Evolutionary conservation across 495 filamentous ascomycete species (phyloP).

Genomic region (Neurospora africana): DNA sequence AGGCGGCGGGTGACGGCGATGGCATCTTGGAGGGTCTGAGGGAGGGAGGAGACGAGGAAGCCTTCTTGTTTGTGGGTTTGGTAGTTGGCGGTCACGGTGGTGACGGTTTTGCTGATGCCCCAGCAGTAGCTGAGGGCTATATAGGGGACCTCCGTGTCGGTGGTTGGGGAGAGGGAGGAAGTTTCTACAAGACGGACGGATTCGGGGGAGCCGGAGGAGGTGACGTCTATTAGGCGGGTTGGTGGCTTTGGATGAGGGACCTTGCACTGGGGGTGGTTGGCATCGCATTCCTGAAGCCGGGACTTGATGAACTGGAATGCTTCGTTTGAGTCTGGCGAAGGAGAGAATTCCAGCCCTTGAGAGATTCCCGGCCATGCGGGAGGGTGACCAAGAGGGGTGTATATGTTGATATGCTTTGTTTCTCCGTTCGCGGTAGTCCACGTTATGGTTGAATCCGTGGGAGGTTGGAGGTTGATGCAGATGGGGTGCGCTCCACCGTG

Average conservation of each 20-base stretch:
- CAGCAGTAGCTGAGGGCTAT: constrained; percentile 12
- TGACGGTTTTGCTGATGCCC: constrained; percentile 3
- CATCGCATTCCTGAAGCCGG: not conserved
- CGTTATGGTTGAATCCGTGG: not conserved
- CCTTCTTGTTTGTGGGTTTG: not conserved
- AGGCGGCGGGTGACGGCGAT: constrained; percentile 9
- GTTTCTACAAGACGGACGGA: not conserved
- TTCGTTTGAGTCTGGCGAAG: not conserved
- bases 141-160: not conserved
- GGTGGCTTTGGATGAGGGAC: not conserved
- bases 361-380: not conserved
- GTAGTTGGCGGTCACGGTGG: not conserved
- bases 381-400: not conserved
- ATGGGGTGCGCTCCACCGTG: not conserved
- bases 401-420: not conserved
- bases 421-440: not conserved
- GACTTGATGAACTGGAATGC: not conserved
- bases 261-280: not conserved
- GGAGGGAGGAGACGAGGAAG: constrained; percentile 1
- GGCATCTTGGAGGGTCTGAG: constrained; percentile 18
- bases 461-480: not conserved
- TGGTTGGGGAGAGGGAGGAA: not conserved
- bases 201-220: not conserved
- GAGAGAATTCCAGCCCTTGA: not conserved
- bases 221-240: not conserved